These are phyloP conservation scores for Dovyalis caffra DNA, from an alignment of 345 rosid genomes.

Conservation along the genomic window DNA sequence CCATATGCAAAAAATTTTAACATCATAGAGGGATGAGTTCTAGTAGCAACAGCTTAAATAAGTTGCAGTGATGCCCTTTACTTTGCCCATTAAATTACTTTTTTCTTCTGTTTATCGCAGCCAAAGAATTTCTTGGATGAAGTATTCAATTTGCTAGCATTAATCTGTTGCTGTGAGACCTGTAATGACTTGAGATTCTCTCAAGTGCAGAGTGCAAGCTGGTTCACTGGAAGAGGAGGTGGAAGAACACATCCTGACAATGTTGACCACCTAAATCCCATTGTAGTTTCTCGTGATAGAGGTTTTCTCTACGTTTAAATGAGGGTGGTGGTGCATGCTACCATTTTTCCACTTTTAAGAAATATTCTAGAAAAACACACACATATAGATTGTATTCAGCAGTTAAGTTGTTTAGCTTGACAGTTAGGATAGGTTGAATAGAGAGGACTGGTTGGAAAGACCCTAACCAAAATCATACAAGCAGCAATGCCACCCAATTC, in stretches of 20 bases:
- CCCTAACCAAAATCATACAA: background rate
- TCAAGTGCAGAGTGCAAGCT: background rate
- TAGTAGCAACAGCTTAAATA: background rate
- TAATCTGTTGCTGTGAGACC: background rate
- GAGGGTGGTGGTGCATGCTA: background rate
- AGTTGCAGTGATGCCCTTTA: background rate
- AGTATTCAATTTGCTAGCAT: background rate
- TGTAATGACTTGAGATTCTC: background rate
- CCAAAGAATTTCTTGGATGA: background rate
- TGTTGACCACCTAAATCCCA: background rate
- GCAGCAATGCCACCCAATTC: background rate
- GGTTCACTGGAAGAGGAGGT: background rate
- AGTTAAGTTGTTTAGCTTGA: no score
- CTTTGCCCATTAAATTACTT: background rate
- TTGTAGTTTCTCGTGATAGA: background rate
- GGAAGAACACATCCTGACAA: background rate
- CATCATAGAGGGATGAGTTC: background rate
- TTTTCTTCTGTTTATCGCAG: background rate
- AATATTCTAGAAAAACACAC: no score
- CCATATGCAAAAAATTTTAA: background rate
- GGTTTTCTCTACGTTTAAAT: background rate
- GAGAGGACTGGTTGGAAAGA: no score
- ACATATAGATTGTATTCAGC: no score
- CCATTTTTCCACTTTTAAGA: no score
- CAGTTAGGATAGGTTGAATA: no score